phyloP scores from a whole-genome alignment of 768 basidiomycete genomes.

The Hygrophorus pudorinus region DNA sequence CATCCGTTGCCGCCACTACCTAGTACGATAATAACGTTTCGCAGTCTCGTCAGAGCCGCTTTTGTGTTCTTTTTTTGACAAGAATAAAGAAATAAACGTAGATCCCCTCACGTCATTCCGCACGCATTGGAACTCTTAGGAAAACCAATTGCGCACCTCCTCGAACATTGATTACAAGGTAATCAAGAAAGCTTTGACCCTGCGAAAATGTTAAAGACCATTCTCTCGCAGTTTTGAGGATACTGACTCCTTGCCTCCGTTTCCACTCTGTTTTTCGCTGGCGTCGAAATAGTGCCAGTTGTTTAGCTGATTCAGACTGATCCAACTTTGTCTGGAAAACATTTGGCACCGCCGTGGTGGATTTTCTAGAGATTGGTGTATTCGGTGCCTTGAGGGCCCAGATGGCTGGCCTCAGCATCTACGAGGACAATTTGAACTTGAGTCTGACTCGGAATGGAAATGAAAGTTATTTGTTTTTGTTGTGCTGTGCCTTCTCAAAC shows the following conservation, averaged over 20 bases:
- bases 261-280: constrained; percentile 63
- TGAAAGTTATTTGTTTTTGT: no score
- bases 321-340: no score
- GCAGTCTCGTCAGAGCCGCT: constrained; percentile 1
- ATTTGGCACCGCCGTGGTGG: no score
- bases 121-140: no score
- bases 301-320: no score
- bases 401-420: no score
- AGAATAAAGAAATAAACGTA: neutral
- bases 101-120: neutral
- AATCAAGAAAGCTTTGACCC: constrained; percentile 77
- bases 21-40: constrained; percentile 16
- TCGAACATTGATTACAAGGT: constrained; percentile 67
- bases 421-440: no score
- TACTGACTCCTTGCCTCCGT: constrained; percentile 54
- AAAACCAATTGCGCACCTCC: constrained; percentile 41
- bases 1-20: constrained; percentile 88
- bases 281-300: neutral
- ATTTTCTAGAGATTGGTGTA: no score
- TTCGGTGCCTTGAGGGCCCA: no score
- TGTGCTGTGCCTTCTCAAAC: no score
- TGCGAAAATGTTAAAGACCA: constrained; percentile 17
- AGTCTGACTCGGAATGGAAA: no score
- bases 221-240: neutral
- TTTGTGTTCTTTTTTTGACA: constrained; percentile 1